Evolutionary conservation across 176 grass and related monocot species (phyloP), one percentile per base, ranked within the genome.

Genomic region (Musa acuminata): DNA sequence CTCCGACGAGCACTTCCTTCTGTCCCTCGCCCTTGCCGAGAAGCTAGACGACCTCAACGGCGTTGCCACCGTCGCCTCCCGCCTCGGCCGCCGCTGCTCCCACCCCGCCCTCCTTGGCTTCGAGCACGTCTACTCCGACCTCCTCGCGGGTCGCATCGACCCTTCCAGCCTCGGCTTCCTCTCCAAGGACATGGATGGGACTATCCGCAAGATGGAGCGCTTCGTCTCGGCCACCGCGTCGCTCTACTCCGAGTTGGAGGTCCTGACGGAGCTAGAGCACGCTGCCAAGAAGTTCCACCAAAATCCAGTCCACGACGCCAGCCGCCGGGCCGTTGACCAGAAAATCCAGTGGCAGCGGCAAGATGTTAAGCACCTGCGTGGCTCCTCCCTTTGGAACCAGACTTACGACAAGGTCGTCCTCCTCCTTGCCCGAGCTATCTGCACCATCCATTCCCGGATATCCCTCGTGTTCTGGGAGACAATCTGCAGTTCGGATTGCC

Each of bases 61-160:
- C 82, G 84, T 90, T 73, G 90, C 94, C 52, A 71, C 84, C 17
- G 88, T 93, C n/a, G 88, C 90, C 0, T 17, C 87, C 17, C 87
- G 94, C 51, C 87, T 93, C 9, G 94, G 94, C 35, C 85, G 87
- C 1, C 87, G 90, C 11, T 97, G 94, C 83, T 58, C 85, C 12
- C 54, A 77, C 0, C 94, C 84, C 1, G 84, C 84, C 62, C 88
- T 93, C 64, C 49, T 84, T 3, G 94, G 90, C 0, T 98, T 98
- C 86, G 86, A 85, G 84, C 90, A 98, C 78, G 88, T 98, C 54
- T 93, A 98, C 85, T 81, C 84, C 17, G 94, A 98, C 84, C 88
- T 93, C 82, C 86, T 93, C 72, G 82, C 88, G 79, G 88, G 82
- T 72, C 78, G 87, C 75, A 81, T 84, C 51, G 53, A 29, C 43